phyloP scores from a whole-genome alignment of 345 rosid species.

The Luvunga scandens region DNA sequence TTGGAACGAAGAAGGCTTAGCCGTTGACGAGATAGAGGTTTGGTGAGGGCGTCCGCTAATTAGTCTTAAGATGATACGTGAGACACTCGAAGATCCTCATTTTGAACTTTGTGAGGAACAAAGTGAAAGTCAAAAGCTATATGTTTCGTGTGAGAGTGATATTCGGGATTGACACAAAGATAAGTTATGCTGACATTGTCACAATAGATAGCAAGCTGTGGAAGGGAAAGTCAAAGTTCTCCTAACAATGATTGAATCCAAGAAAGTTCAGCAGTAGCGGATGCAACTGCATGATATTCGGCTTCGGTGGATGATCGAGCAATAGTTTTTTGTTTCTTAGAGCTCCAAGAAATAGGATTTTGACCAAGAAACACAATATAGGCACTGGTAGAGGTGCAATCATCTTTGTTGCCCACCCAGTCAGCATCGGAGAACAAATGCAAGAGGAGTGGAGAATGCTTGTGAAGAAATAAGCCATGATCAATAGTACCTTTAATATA shows the following conservation, averaged over 20 bases:
- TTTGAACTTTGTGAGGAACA: neutral
- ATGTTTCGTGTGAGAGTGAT: neutral
- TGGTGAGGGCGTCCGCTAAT: neutral
- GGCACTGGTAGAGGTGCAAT: neutral
- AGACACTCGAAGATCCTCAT: neutral
- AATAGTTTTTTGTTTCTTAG: neutral
- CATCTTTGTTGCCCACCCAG: neutral
- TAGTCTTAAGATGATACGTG: neutral
- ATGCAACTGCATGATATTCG: neutral
- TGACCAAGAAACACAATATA: neutral
- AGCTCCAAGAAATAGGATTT: neutral
- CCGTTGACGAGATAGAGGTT: neutral
- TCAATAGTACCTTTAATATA: neutral
- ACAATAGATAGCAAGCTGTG: neutral
- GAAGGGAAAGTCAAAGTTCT: neutral
- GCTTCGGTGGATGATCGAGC: neutral
- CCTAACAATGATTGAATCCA: neutral
- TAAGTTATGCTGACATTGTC: neutral
- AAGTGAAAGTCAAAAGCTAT: neutral
- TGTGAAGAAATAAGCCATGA: neutral
- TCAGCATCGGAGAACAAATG: neutral
- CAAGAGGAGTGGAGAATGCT: neutral
- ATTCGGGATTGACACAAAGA: neutral
- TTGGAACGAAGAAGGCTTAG: too few species aligned
- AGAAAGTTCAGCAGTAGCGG: neutral